phyloP scores from a whole-genome alignment of 176 grass and related monocot genomes.

The Zoysia pacifica region DNA sequence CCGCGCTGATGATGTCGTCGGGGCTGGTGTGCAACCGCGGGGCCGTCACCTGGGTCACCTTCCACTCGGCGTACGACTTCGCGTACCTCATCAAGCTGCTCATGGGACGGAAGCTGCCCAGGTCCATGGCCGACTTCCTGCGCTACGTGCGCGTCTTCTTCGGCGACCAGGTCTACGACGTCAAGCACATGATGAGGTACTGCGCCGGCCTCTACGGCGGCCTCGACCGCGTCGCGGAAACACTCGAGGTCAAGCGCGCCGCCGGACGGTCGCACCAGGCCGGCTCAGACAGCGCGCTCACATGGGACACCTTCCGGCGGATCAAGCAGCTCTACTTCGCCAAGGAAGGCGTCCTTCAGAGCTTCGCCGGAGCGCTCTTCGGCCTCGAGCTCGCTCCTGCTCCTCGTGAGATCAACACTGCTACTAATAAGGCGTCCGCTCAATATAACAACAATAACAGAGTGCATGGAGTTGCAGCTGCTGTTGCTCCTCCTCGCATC shows the following conservation, averaged over 20 bases:
- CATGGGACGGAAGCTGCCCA: slow-evolving; percentile 47
- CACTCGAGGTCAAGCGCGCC: slow-evolving; percentile 51
- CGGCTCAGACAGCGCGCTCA: slow-evolving; percentile 72
- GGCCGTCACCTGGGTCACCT: slow-evolving; percentile 60
- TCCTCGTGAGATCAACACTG: neutral
- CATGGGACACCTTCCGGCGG: slow-evolving; percentile 65
- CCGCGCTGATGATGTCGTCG: slow-evolving; percentile 69
- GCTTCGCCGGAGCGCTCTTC: slow-evolving; percentile 52
- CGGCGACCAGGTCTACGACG: slow-evolving; percentile 63
- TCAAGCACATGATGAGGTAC: slow-evolving; percentile 59
- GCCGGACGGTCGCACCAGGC: slow-evolving; percentile 75
- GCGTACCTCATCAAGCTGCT: slow-evolving; percentile 74
- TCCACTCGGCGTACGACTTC: slow-evolving; percentile 85
- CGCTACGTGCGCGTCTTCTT: slow-evolving; percentile 63
- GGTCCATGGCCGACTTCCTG: slow-evolving; percentile 44
- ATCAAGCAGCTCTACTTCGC: slow-evolving; percentile 62
- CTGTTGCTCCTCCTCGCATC: neutral
- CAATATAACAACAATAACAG: no score
- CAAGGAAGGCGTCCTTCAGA: neutral
- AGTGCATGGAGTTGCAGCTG: neutral
- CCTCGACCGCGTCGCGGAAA: slow-evolving; percentile 55
- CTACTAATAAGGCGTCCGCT: no score
- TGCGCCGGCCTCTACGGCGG: slow-evolving; percentile 61
- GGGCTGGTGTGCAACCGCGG: slow-evolving; percentile 63
- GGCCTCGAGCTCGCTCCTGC: slow-evolving; percentile 41